Base-by-base conservation (phyloP, 192 early-diverging fungal species). In the Podila verticillata region DNA sequence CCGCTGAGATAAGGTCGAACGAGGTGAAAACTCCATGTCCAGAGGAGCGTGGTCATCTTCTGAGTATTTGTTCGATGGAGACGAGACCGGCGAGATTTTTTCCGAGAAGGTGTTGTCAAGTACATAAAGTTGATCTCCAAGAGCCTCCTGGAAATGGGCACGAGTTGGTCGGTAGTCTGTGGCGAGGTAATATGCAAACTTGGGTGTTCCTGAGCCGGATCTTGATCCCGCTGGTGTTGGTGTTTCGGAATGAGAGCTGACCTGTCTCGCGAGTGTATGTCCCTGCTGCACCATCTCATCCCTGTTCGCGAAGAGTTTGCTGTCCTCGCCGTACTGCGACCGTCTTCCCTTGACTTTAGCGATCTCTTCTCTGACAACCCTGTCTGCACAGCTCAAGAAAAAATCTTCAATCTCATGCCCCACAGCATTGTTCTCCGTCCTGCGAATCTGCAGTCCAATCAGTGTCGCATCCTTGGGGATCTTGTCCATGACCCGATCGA, bases 151-250 rank as follows among this genome's bases (percentile, higher is more conserved):
- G 48, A 80, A 80, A 36, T 80, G 70, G 12, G 77, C 77, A 13
- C 77, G 77, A 7, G 77, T 80, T 5, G 70, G 77, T 10, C 77
- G 69, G 47, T 80, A 80, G 34, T 80, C 77, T 19, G 77, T 80
- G 2, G 77, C 77, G 61, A 80, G 77, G 26, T 68, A 80, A 48
- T 72, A 80, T 1, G 70, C 77, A 22, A 63, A 72, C 34, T 68
- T 66, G 24, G 57, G 48, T 29, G 26, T 9, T 59, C 48, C 28
- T 65, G 34, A 48, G 3, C 12, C 17, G 12, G 39, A 15, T 15
- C 12, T 44, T 44, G 39, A 15, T 15, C 12, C 39, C 17, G 12
- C 39, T 3, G 39, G 39, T 44, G 17, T 44, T 3, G 39, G 39
- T 44, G 17, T 44, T 44, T 44, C 39, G 3, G 15, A 44, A 2